Evolutionary conservation across 352 stramenopile genomes (phyloP).

Genomic region (Detonula confervacea): DNA sequence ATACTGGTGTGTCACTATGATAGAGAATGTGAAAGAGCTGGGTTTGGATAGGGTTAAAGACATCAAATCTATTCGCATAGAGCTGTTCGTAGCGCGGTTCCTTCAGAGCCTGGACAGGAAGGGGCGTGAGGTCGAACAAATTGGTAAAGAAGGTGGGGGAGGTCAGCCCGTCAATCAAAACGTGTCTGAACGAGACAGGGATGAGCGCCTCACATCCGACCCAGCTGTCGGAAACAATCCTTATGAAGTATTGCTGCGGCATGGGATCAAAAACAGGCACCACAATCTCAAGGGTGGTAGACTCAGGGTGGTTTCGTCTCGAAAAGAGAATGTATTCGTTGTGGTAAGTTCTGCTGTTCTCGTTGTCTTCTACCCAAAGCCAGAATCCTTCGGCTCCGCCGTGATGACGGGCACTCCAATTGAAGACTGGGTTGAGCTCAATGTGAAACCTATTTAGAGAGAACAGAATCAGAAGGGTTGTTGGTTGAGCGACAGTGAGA

Average conservation of each 20-base stretch:
- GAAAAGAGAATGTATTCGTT: conserved; percentile 89
- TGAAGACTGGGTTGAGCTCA: conserved; percentile 87
- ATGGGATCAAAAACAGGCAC: conserved; percentile 95
- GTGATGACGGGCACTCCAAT: conserved; percentile 88
- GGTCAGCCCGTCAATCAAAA: conserved; percentile 74
- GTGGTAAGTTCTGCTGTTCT: conserved; percentile 84
- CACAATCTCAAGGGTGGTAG: conserved; percentile 92
- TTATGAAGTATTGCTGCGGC: conserved; percentile 93
- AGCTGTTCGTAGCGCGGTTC: conserved; percentile 91
- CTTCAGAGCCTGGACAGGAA: conserved; percentile 92
- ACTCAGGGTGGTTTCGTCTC: conserved; percentile 73
- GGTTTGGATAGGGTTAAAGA: conserved; percentile 96
- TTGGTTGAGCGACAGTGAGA: neutral
- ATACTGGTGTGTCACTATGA: conserved; percentile 93
- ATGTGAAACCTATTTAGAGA: conserved; percentile 84
- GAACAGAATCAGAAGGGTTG: neutral
- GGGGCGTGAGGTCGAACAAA: conserved; percentile 93
- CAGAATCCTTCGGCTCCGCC: conserved; percentile 91
- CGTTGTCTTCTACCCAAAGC: conserved; percentile 97
- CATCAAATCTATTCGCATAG: conserved; percentile 87
- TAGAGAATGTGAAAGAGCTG: conserved; percentile 98
- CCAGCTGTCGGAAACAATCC: conserved; percentile 95
- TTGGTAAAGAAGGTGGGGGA: conserved; percentile 86
- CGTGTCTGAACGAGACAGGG: conserved; percentile 86
- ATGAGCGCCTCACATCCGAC: conserved; percentile 93